Base-by-base conservation (phyloP, 2,329 filamentous ascomycete species). In the Trichoderma gracile region DNA sequence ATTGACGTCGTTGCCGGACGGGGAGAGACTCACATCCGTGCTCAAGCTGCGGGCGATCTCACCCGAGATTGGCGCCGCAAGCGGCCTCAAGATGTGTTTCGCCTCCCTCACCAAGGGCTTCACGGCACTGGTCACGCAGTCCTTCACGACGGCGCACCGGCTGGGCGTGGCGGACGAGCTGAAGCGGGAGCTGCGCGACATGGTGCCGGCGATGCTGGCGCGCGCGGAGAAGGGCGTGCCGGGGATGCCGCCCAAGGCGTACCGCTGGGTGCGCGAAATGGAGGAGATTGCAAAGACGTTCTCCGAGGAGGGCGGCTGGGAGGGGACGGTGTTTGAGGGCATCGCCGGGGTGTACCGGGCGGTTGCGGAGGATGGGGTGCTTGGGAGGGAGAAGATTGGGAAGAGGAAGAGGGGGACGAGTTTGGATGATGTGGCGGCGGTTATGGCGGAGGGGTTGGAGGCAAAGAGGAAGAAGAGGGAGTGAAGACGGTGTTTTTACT, bases 191-290 rank as follows among this genome's bases (percentile, higher is more conserved):
- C 74, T 92, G 61, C 75, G 78, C 14, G 74, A 76, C 10, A 78
- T 82, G 64, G 78, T 79, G 55, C 86, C 88, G 0, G 72, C 71
- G 2, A 75, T 79, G 42, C 78, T 80, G 15, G 73, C 77, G 27
- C 72, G 76, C 56, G 84, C 81, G 0, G 81, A 85, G 69, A 78
- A 73, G 38, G 78, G 82, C 2, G 77, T 91, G 9, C 78, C 83
- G 4, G 78, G 75, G 15, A 90, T 92, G 83, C 82, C 89, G 25
- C 85, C 86, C 8, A 93, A 93, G 77, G 90, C 90, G 19, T 92
- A 92, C 73, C 80, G 90, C 12, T 93, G 90, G 89, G 87, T 91
- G 0, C 79, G 82, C 40, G 90, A 93, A 79, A 92, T 93, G 90
- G 82, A 87, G 69, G 86, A 93, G 79, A 92, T 93, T 71, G 85